These are phyloP conservation scores for Arthrobotrys pseudoclavata DNA, from an alignment of 2,329 filamentous ascomycete genomes.

Conservation along the genomic window DNA sequence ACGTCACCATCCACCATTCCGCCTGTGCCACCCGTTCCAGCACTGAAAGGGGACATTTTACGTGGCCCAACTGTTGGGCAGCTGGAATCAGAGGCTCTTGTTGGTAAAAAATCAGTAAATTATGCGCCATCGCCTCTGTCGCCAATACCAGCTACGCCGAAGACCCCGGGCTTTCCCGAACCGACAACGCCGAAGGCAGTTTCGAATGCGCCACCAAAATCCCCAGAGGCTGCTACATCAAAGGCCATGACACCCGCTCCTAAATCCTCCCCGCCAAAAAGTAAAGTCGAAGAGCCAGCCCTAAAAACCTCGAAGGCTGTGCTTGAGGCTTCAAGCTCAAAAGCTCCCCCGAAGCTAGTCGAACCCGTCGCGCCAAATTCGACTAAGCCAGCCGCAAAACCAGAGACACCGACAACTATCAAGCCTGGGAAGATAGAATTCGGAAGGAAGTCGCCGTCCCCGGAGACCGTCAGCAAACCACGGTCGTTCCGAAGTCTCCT, in stretches of 20 bases:
- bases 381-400: conserved; percentile 27
- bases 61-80: conserved; percentile 15
- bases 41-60: conserved; percentile 28
- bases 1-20: conserved; percentile 4
- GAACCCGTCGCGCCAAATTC: conserved; percentile 50
- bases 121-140: conserved; percentile 37
- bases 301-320: conserved; percentile 9
- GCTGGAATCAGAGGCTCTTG: background rate
- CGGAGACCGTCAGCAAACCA: conserved; percentile 40
- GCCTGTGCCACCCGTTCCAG: conserved; percentile 13
- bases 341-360: conserved; percentile 14
- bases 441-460: conserved; percentile 57
- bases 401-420: conserved; percentile 36
- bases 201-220: conserved; percentile 26
- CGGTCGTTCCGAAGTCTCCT: conserved; percentile 52
- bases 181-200: conserved; percentile 46
- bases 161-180: conserved; percentile 25
- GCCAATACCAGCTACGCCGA: conserved; percentile 33
- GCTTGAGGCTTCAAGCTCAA: conserved; percentile 32
- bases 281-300: conserved; percentile 17
- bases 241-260: conserved; percentile 4
- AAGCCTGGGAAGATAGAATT: conserved; percentile 46
- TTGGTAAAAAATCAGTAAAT: conserved; percentile 17
- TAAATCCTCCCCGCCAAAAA: conserved; percentile 29
- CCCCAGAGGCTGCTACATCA: conserved; percentile 28